Conservation (phyloP, 2,329 filamentous ascomycete genomes). For the Penicillium psychrosexuale region DNA sequence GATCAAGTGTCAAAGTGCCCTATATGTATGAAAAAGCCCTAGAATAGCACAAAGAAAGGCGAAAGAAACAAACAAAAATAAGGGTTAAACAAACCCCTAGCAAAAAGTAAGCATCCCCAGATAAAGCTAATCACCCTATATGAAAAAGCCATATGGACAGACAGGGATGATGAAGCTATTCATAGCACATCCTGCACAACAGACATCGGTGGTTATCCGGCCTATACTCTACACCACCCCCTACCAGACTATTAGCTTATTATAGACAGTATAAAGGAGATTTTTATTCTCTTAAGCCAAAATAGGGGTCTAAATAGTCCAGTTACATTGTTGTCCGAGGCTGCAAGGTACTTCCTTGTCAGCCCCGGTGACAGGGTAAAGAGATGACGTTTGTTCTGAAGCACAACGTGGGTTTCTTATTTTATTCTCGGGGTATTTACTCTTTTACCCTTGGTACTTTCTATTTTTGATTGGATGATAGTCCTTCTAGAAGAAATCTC, state of each 20-base stretch:
- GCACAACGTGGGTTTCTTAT: conserved; percentile 22
- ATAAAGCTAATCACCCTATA: not conserved
- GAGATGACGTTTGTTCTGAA: conserved; percentile 7
- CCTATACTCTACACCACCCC: not conserved
- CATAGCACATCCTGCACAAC: conserved; percentile 1
- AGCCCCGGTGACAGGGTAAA: not conserved
- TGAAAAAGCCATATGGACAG: not conserved
- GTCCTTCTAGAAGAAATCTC: conserved; percentile 3
- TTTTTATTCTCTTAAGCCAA: not conserved
- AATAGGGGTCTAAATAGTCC: not conserved
- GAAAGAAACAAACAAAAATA: not conserved
- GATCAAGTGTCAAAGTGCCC: not conserved
- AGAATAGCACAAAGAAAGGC: not conserved
- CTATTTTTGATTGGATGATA: not conserved
- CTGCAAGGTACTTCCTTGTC: not conserved
- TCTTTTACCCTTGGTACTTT: not conserved
- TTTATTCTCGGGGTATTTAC: conserved; percentile 6
- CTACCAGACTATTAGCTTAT: not conserved
- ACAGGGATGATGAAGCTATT: conserved; percentile 4
- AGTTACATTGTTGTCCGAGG: not conserved
- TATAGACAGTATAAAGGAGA: not conserved
- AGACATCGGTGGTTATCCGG: not conserved
- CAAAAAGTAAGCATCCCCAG: not conserved
- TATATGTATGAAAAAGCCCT: not conserved
- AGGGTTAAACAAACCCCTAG: not conserved